phyloP scores from a whole-genome alignment of 495 filamentous ascomycete species.

The Aspergillus avenaceus region DNA sequence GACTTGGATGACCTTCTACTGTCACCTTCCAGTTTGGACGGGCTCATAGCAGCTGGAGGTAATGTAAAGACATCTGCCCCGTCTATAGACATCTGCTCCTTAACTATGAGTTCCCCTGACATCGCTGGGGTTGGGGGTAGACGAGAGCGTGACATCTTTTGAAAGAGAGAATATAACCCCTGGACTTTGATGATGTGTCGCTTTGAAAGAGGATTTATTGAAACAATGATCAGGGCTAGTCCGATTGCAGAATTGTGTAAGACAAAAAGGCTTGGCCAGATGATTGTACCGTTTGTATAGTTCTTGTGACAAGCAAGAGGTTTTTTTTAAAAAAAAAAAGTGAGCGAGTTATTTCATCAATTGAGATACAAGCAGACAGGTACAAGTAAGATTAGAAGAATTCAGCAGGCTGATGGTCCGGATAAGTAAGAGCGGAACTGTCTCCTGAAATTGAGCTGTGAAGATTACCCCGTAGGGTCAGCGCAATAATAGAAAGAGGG shows the following conservation, averaged over 20 bases:
- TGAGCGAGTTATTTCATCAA: neutral
- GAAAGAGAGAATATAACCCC: neutral
- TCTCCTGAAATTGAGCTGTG: neutral
- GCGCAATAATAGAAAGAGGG: neutral
- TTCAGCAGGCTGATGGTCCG: too few relatives aligned
- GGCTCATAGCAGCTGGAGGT: constrained; percentile 73
- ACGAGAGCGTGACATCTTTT: constrained; percentile 64
- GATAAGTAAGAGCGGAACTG: neutral
- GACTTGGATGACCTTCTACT: constrained; percentile 41
- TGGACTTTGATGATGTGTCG: neutral
- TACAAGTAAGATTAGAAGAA: neutral
- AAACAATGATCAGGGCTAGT: neutral
- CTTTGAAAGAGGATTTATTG: neutral
- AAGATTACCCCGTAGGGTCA: neutral
- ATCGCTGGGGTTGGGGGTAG: constrained; percentile 81
- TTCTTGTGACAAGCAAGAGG: neutral
- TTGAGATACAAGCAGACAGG: neutral
- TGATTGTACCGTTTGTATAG: neutral
- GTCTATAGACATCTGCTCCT: constrained; percentile 57
- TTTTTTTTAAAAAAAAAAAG: too few relatives aligned
- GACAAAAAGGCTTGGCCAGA: neutral
- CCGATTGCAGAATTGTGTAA: neutral
- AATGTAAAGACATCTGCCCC: constrained; percentile 67
- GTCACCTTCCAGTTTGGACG: constrained; percentile 31
- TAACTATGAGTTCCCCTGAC: constrained; percentile 75